A percentile compares a stretch with the other conserved stretches of the same genome.
These are phyloP conservation scores for Ascochyta lentis DNA, from an alignment of 2,329 filamentous ascomycete species.

Conservation along the genomic window DNA sequence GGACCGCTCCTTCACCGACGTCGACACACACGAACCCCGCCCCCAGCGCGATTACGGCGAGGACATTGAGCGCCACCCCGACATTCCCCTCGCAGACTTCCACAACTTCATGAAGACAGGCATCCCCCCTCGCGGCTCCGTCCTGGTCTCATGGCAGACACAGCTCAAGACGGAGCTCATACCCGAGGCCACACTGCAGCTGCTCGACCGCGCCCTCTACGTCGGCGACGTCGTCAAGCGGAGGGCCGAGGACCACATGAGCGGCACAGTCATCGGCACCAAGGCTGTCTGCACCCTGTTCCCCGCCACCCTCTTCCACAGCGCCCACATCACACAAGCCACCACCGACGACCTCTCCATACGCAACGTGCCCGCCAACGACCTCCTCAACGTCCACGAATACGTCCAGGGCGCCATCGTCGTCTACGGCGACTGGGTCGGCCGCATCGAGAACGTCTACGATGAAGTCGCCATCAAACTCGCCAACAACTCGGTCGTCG, in stretches of 20 bases:
- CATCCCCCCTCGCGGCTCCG: conserved; percentile 59
- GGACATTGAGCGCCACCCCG: conserved; percentile 45
- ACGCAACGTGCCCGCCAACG: conserved; percentile 52
- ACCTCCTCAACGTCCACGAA: conserved; percentile 55
- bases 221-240: conserved; percentile 64
- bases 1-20: conserved; percentile 51
- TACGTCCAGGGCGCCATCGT: conserved; percentile 60
- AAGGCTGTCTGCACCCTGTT: conserved; percentile 56
- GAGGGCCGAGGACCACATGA: conserved; percentile 56
- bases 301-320: conserved; percentile 38
- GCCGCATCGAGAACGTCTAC: conserved; percentile 58
- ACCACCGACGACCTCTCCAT: conserved; percentile 46
- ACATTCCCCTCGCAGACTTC: conserved; percentile 44
- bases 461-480: conserved; percentile 60
- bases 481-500: conserved; percentile 61
- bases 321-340: conserved; percentile 28
- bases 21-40: conserved; percentile 56
- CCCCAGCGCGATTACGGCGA: conserved; percentile 50
- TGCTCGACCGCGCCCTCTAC: conserved; percentile 62
- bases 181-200: conserved; percentile 52
- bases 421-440: conserved; percentile 63
- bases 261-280: conserved; percentile 61
- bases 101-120: conserved; percentile 51
- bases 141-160: conserved; percentile 57
- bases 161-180: conserved; percentile 52